A percentile compares a stretch with the other conserved stretches of the same genome.
Conservation (phyloP, 345 rosid genomes). For the Citrus trifoliata region DNA sequence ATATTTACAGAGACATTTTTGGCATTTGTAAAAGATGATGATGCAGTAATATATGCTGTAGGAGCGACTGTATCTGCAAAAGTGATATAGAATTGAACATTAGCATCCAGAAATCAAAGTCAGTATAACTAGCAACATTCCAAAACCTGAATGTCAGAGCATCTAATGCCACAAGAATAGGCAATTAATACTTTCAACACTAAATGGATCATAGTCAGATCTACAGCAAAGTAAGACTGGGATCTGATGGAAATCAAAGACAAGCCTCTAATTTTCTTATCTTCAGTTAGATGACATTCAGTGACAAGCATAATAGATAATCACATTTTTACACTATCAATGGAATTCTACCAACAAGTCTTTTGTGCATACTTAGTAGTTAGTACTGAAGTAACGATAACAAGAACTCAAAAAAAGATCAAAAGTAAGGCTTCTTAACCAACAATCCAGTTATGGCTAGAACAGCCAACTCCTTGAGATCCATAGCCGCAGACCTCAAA, state of each 20-base stretch:
- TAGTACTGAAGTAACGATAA: background rate
- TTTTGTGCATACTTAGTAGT: background rate
- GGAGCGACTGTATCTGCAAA: conserved; percentile 81
- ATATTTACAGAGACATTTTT: conserved; percentile 67
- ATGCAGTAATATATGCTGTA: conserved; percentile 60
- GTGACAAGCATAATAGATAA: background rate
- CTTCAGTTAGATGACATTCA: background rate
- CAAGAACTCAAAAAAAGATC: conserved; percentile 14
- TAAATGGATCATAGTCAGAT: background rate
- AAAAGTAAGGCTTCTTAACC: conserved; percentile 52
- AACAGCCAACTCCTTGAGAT: conserved; percentile 54
- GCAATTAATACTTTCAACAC: background rate
- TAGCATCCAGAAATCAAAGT: conserved; percentile 4
- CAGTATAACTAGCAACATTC: background rate
- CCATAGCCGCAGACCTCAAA: conserved; percentile 65
- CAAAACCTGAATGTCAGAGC: background rate
- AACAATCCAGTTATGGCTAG: conserved; percentile 66
- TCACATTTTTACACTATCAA: background rate
- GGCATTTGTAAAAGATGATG: conserved; percentile 70
- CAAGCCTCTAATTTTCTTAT: background rate
- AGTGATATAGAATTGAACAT: conserved; percentile 11
- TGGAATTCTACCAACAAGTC: background rate
- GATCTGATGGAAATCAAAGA: background rate
- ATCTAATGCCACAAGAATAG: background rate
- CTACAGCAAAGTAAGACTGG: background rate